Evolutionary conservation across 2,329 filamentous ascomycete species (phyloP).

Genomic region (Talaromyces sp.): DNA sequence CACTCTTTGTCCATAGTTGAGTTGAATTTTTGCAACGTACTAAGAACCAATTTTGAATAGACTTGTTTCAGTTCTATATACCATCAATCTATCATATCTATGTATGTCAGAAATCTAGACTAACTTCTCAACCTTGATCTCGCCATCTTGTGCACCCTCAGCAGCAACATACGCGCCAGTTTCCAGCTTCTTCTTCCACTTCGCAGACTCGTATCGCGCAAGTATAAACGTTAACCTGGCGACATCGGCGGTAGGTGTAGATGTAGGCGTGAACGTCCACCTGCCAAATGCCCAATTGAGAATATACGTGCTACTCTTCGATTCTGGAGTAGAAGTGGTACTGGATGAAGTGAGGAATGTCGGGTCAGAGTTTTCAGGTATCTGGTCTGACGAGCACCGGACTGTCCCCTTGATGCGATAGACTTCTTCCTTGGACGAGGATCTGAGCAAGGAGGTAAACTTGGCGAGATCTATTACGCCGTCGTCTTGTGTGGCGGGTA

Average conservation of each 20-base stretch:
- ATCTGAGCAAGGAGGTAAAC: slow-evolving; percentile 63
- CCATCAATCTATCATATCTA: not conserved
- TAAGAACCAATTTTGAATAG: not conserved
- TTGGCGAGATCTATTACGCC: slow-evolving; percentile 51
- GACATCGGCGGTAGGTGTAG: slow-evolving; percentile 23
- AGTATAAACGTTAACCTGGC: slow-evolving; percentile 47
- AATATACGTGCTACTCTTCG: slow-evolving; percentile 63
- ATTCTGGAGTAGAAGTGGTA: not conserved
- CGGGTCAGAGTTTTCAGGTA: slow-evolving; percentile 26
- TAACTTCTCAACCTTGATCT: slow-evolving; percentile 35
- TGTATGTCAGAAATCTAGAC: slow-evolving; percentile 20
- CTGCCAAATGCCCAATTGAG: slow-evolving; percentile 97
- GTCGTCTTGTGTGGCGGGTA: slow-evolving; percentile 33
- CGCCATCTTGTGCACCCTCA: slow-evolving; percentile 19
- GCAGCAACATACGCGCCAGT: slow-evolving; percentile 33
- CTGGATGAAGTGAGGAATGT: slow-evolving; percentile 2
- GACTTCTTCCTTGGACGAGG: slow-evolving; percentile 85
- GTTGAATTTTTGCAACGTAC: not conserved
- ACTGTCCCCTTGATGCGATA: slow-evolving; percentile 86
- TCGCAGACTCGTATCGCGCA: slow-evolving; percentile 45
- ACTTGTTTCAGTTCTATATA: not conserved
- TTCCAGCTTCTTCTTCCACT: slow-evolving; percentile 50
- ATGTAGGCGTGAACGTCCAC: slow-evolving; percentile 75
- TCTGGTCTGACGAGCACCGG: slow-evolving; percentile 40
- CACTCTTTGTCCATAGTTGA: not conserved